Conservation (phyloP, 352 stramenopile species). For the Globisporangium takayamanum region DNA sequence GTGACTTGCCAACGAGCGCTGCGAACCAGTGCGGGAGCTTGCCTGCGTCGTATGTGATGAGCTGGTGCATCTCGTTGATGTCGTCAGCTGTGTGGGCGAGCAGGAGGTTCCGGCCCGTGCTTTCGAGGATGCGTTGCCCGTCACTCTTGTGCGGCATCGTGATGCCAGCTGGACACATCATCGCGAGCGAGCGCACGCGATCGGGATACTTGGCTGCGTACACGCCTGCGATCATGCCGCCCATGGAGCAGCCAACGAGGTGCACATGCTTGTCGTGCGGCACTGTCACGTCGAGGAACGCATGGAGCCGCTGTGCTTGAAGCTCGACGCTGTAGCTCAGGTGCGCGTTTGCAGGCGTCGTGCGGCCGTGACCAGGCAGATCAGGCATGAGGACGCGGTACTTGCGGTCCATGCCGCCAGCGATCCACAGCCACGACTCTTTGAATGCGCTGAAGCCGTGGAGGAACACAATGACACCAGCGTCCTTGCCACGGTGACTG, state of each 20-base stretch:
- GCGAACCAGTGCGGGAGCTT: constrained; percentile 32
- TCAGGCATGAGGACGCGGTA: constrained; percentile 60
- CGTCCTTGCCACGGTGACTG: constrained; percentile 14
- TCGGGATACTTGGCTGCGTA: constrained; percentile 58
- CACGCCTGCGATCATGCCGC: constrained; percentile 61
- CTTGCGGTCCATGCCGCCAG: constrained; percentile 37
- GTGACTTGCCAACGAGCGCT: constrained; percentile 27
- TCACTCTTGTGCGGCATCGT: constrained; percentile 60
- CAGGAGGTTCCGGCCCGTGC: constrained; percentile 57
- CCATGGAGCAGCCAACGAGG: constrained; percentile 69
- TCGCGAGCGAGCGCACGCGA: constrained; percentile 46
- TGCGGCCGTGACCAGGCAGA: constrained; percentile 54
- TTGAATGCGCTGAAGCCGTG: constrained; percentile 72
- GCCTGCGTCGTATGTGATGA: constrained; percentile 26
- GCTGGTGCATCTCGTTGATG: constrained; percentile 40
- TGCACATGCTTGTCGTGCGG: constrained; percentile 47
- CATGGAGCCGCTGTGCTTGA: constrained; percentile 45
- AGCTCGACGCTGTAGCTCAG: constrained; percentile 43
- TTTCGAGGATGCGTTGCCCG: constrained; percentile 41
- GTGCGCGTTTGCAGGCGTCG: constrained; percentile 32
- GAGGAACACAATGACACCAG: constrained; percentile 54
- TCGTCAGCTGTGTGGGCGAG: constrained; percentile 54
- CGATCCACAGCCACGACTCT: constrained; percentile 54
- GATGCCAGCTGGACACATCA: constrained; percentile 69
- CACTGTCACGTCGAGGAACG: constrained; percentile 53